Base-by-base conservation (phyloP, 2,329 filamentous ascomycete species). In the Aschersonia sp. region DNA sequence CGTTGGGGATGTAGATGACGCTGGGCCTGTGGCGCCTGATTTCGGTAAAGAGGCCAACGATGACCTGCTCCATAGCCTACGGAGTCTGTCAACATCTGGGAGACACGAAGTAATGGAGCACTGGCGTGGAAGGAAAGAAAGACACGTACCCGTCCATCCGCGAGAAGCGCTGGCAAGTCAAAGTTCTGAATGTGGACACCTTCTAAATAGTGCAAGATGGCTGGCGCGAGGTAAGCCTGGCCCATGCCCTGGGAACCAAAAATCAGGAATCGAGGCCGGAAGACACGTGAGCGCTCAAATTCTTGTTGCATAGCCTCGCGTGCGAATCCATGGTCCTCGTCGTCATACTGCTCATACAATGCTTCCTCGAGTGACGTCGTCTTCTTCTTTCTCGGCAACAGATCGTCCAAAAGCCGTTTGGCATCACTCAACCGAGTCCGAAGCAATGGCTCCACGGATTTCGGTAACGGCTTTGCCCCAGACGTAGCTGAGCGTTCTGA, bases 161-260 rank as follows among this genome's bases (percentile, higher is more conserved):
- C 87, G 50, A 94, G 73, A 49, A 98, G 73, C 12, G 85, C 92
- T 1, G 89, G 81, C 49, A 98, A 74, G 63, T 96, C 94, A 62
- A 98, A 94, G 47, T 85, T 89, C 61, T 97, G 89, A 3, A 98
- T 86, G 65, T 97, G 89, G 2, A 97, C 75, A 30, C 89, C 88
- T 65, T 98, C 92, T 48, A 98, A 84, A 59, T 94, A 82, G 62
- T 94, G 88, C 53, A 97, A 70, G 46, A 97, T 70, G 4, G 91
- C 92, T 45, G 83, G 82, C 31, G 87, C 82, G 40, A 98, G 71
- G 58, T 98, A 96, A 45, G 82, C 78, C 61, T 98, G 94, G 1
- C 94, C 92, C 91, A 97, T 97, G 7, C 92, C 92, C 43, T 80
- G 73, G 7, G 74, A 62, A n/a, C 92, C 92, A 42, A 80, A 77